Percentiles rank a stretch among this genome's conserved stretches.
phyloP scores from a whole-genome alignment of 2,329 filamentous ascomycete species.

The Corniculantispora saksenae region DNA sequence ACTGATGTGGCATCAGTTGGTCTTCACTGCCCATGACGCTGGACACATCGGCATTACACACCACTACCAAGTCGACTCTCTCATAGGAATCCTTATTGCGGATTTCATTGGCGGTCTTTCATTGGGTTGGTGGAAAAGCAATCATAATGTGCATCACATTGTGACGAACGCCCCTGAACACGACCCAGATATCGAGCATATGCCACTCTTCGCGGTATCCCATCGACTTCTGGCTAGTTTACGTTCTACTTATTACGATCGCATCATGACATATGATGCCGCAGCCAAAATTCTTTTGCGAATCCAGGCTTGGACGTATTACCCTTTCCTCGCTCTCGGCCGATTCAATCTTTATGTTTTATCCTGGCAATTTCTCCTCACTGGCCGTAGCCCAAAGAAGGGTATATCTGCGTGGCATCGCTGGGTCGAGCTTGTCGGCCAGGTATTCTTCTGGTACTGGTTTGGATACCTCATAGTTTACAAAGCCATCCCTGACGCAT shows the following conservation, averaged over 20 bases:
- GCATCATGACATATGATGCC: constrained; percentile 74
- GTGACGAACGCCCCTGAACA: constrained; percentile 95
- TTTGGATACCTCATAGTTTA: constrained; percentile 84
- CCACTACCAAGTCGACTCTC: constrained; percentile 76
- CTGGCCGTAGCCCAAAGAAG: constrained; percentile 68
- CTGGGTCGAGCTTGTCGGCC: constrained; percentile 75
- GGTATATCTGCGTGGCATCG: constrained; percentile 83
- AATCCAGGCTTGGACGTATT: constrained; percentile 82
- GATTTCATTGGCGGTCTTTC: constrained; percentile 88
- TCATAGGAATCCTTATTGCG: constrained; percentile 87
- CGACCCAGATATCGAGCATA: constrained; percentile 90
- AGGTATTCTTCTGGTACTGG: constrained; percentile 82
- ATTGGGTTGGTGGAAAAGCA: constrained; percentile 95
- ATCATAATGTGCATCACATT: constrained; percentile 95
- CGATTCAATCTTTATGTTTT: constrained; percentile 86
- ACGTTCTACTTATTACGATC: constrained; percentile 80
- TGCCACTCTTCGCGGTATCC: constrained; percentile 85
- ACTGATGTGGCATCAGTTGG: constrained; percentile 88
- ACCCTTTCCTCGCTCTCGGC: constrained; percentile 75
- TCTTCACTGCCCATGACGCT: constrained; percentile 92
- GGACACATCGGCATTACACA: constrained; percentile 98
- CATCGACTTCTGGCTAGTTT: constrained; percentile 76
- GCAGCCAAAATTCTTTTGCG: constrained; percentile 69
- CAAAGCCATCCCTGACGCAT: constrained; percentile 66
- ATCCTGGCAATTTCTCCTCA: constrained; percentile 75